phyloP scores from a whole-genome alignment of 1,284 basidiomycete species.

The Uromyces viciae-fabae region DNA sequence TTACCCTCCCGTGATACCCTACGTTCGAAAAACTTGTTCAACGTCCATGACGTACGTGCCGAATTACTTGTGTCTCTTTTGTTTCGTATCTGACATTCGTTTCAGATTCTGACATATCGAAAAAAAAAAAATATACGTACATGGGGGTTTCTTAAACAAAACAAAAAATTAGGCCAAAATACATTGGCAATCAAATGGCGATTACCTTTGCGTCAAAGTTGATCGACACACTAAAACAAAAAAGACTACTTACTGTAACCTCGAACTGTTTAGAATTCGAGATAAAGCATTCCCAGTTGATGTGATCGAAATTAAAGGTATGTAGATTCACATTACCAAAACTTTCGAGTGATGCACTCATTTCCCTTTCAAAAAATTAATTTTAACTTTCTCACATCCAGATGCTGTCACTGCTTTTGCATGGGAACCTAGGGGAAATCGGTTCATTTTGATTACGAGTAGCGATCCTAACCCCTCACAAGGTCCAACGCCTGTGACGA shows the following conservation, averaged over 20 bases:
- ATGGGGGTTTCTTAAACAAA: background rate
- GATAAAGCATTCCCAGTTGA: conserved; percentile 99
- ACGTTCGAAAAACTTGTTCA: conserved; percentile 96
- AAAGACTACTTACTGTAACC: conserved; percentile 97
- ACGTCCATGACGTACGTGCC: conserved; percentile 80
- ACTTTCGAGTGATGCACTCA: too few species aligned
- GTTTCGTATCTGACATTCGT: background rate
- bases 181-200: conserved; percentile 97
- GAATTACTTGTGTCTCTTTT: conserved; percentile 15
- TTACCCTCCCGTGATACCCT: conserved; percentile 81
- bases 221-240: conserved; percentile 99
- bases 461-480: conserved; percentile 86
- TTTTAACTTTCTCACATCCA: conserved; percentile 53
- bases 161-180: conserved; percentile 86
- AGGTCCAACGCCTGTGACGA: conserved; percentile 76
- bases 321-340: background rate
- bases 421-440: conserved; percentile 95
- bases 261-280: conserved; percentile 94
- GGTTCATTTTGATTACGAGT: conserved; percentile 92
- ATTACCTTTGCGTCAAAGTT: conserved; percentile 98
- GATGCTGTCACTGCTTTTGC: conserved; percentile 95
- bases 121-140: background rate
- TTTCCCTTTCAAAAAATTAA: too few species aligned
- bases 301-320: conserved; percentile 92
- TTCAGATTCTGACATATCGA: background rate